phyloP scores from a whole-genome alignment of 2,329 filamentous ascomycete genomes.

The Paecilomyces sp. region DNA sequence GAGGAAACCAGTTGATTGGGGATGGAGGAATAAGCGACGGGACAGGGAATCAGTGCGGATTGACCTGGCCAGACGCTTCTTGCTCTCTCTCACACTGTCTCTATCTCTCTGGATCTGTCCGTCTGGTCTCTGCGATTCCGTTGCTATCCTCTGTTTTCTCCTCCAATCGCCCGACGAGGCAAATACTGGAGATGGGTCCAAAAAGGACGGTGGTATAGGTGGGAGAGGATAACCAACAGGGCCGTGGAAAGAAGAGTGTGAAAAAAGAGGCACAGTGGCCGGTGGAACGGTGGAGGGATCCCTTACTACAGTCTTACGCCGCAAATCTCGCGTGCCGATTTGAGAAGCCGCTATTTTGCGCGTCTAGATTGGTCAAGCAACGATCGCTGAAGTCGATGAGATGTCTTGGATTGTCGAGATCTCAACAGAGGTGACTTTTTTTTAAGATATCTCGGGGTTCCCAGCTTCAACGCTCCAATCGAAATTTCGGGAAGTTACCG shows the following conservation, averaged over 20 bases:
- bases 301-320: background rate
- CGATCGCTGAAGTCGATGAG: background rate
- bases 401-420: background rate
- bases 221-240: background rate
- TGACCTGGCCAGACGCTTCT: background rate
- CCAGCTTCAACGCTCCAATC: background rate
- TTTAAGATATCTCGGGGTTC: background rate
- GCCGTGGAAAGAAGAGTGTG: background rate
- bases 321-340: background rate
- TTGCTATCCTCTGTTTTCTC: background rate
- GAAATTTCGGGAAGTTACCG: background rate
- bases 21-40: constrained; percentile 1
- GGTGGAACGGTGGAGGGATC: background rate
- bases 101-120: background rate
- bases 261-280: background rate
- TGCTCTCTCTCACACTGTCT: background rate
- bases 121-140: no score
- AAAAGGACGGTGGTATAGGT: background rate
- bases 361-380: background rate
- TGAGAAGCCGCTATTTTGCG: background rate
- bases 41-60: background rate
- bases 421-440: background rate
- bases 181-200: background rate
- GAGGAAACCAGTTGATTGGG: background rate
- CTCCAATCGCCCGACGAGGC: background rate